These are phyloP conservation scores for Penicillium cataractarum DNA, from an alignment of 495 filamentous ascomycete species.

Conservation along the genomic window DNA sequence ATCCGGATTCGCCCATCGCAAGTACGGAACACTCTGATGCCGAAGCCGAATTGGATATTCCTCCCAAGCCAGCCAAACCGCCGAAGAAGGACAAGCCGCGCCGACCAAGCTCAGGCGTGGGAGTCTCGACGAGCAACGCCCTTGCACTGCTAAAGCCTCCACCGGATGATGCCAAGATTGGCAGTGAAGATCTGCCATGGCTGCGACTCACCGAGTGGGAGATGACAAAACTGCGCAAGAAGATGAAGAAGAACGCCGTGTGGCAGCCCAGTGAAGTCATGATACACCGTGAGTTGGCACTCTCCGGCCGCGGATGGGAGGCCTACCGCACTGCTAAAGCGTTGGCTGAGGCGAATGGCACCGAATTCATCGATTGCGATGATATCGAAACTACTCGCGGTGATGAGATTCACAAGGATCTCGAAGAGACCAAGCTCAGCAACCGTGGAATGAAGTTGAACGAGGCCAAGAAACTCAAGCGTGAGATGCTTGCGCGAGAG, in stretches of 20 bases:
- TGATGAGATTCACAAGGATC: conserved; percentile 52
- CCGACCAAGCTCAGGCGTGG: conserved; percentile 49
- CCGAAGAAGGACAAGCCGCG: conserved; percentile 50
- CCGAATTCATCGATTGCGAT: conserved; percentile 62
- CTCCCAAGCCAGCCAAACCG: conserved; percentile 20
- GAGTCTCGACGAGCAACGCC: conserved; percentile 80
- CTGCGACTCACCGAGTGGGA: conserved; percentile 87
- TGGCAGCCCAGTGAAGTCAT: conserved; percentile 97
- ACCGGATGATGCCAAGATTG: conserved; percentile 71
- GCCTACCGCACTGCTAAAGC: conserved; percentile 71
- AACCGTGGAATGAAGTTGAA: conserved; percentile 92
- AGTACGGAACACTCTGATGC: conserved; percentile 53
- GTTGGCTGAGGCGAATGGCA: conserved; percentile 67
- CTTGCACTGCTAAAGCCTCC: conserved; percentile 77
- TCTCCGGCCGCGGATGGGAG: conserved; percentile 75
- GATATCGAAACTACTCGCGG: conserved; percentile 52
- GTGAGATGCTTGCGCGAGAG: conserved; percentile 69
- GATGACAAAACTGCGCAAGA: conserved; percentile 86
- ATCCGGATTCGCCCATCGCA: conserved; percentile 48
- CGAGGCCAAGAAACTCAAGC: conserved; percentile 89
- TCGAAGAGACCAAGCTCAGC: conserved; percentile 57
- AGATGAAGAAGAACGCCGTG: conserved; percentile 98
- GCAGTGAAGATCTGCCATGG: conserved; percentile 84
- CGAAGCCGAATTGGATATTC: conserved; percentile 27
- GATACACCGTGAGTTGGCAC: conserved; percentile 85